Percentiles rank a stretch among this genome's conserved stretches.
Conservation (phyloP, 495 filamentous ascomycete genomes). For the Annulohypoxylon nitens region DNA sequence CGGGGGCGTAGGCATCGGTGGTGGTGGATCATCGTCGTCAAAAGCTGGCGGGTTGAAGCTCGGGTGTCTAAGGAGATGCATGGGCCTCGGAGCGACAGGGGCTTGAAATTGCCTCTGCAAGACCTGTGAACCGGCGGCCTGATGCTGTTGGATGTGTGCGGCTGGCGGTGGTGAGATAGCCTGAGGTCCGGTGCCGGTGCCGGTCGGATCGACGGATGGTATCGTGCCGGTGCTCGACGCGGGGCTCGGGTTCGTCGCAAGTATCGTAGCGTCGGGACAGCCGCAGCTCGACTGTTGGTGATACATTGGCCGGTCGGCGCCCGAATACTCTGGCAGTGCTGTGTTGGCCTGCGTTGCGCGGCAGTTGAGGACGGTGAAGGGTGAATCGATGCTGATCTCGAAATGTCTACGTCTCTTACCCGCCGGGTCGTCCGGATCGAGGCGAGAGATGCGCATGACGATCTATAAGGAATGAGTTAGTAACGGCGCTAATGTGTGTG, state of each 20-base stretch:
- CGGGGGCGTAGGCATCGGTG: slow-evolving; percentile 80
- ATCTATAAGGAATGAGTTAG: slow-evolving; percentile 71
- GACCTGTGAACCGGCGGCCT: slow-evolving; percentile 40
- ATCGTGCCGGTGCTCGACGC: slow-evolving; percentile 54
- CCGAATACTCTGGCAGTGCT: slow-evolving; percentile 85
- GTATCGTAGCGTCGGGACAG: slow-evolving; percentile 76
- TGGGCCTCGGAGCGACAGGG: slow-evolving; percentile 68
- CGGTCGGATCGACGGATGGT: slow-evolving; percentile 30
- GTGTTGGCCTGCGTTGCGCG: slow-evolving; percentile 93
- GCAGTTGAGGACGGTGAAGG: slow-evolving; percentile 95
- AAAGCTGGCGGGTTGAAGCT: slow-evolving; percentile 94
- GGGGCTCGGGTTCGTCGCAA: slow-evolving; percentile 54
- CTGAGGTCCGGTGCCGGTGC: slow-evolving; percentile 19
- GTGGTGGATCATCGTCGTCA: slow-evolving; percentile 88
- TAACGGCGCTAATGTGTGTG: neutral
- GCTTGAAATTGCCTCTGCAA: slow-evolving; percentile 46
- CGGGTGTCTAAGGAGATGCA: slow-evolving; percentile 89
- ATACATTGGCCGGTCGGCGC: slow-evolving; percentile 60
- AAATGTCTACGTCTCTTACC: slow-evolving; percentile 90
- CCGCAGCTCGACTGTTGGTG: slow-evolving; percentile 75
- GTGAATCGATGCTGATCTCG: slow-evolving; percentile 98
- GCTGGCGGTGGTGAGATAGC: slow-evolving; percentile 37
- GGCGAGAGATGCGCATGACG: slow-evolving; percentile 92
- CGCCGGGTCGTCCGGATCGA: slow-evolving; percentile 81
- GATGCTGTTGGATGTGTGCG: slow-evolving; percentile 46